Evolutionary conservation across 495 filamentous ascomycete genomes (phyloP).

Genomic region (Opeltia flavorubescens): DNA sequence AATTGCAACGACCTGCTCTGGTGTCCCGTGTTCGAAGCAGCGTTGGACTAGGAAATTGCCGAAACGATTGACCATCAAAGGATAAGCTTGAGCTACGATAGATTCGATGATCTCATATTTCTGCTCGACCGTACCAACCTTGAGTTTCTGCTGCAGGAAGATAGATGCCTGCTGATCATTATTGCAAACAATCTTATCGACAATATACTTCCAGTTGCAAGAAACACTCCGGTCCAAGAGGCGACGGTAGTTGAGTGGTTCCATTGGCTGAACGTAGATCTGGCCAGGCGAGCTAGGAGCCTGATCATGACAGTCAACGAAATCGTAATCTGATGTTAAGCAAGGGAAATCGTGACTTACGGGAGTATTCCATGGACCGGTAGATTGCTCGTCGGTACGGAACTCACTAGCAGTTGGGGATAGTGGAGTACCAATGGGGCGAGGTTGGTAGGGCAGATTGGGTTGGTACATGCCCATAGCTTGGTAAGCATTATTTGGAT

Average conservation of each 20-base stretch:
- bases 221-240: conserved; percentile 91
- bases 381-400: conserved; percentile 30
- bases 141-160: conserved; percentile 96
- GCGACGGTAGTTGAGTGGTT: conserved; percentile 94
- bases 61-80: conserved; percentile 86
- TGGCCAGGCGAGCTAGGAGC: conserved; percentile 38
- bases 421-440: conserved; percentile 62
- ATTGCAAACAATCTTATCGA: conserved; percentile 98
- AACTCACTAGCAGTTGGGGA: conserved; percentile 82
- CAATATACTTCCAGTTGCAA: conserved; percentile 98
- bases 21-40: conserved; percentile 95
- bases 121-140: conserved; percentile 87
- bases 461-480: conserved; percentile 37
- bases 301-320: conserved; percentile 1
- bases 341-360: conserved; percentile 24
- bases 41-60: conserved; percentile 98
- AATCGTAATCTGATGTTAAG: neutral
- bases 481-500: conserved; percentile 27
- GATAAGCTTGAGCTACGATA: conserved; percentile 90
- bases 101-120: conserved; percentile 95
- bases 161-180: conserved; percentile 99
- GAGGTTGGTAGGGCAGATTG: conserved; percentile 45
- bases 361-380: conserved; percentile 34
- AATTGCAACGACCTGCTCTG: conserved; percentile 89
- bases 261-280: conserved; percentile 72